Percentiles rank a stretch among this genome's conserved stretches.
phyloP scores from a whole-genome alignment of 2,329 filamentous ascomycete genomes.

The Trematosphaeria pertusa region DNA sequence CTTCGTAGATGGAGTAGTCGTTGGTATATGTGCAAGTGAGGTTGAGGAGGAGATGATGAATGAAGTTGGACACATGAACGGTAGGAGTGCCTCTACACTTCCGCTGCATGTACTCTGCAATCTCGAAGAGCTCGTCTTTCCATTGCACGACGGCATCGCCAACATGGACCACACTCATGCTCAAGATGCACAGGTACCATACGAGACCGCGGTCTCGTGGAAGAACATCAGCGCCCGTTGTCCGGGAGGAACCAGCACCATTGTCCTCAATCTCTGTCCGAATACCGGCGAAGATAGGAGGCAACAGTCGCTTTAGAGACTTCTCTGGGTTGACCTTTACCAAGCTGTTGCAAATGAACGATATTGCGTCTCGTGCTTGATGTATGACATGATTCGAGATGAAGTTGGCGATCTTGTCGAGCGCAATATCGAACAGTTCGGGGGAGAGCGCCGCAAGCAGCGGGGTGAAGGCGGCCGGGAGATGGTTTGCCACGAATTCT shows the following conservation, averaged over 20 bases:
- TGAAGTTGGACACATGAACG: conserved; percentile 96
- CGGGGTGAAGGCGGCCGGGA: conserved; percentile 90
- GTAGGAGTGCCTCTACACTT: conserved; percentile 93
- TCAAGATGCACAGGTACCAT: conserved; percentile 96
- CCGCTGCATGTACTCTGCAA: conserved; percentile 95
- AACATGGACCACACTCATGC: conserved; percentile 97
- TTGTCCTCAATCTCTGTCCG: conserved; percentile 97
- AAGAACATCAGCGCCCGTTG: conserved; percentile 89
- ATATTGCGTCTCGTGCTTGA: conserved; percentile 96
- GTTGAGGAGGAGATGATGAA: conserved; percentile 94
- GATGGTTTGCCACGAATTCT: conserved; percentile 94
- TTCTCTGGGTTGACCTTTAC: conserved; percentile 97
- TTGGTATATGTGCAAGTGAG: conserved; percentile 92
- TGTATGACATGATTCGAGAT: conserved; percentile 94
- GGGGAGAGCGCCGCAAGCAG: conserved; percentile 90
- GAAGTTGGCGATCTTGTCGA: conserved; percentile 92
- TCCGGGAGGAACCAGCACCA: conserved; percentile 91
- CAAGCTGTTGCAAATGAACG: conserved; percentile 94
- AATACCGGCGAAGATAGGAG: conserved; percentile 88
- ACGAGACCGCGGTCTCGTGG: conserved; percentile 91
- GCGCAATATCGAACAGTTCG: conserved; percentile 87
- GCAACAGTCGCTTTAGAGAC: conserved; percentile 87
- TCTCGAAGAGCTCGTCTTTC: conserved; percentile 86
- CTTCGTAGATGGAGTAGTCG: conserved; percentile 87
- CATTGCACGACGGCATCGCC: conserved; percentile 88